A percentile compares a stretch with the other conserved stretches of the same genome.
Evolutionary conservation across 441 rosid species (phyloP).

Genomic region (Erodium moschatum): DNA sequence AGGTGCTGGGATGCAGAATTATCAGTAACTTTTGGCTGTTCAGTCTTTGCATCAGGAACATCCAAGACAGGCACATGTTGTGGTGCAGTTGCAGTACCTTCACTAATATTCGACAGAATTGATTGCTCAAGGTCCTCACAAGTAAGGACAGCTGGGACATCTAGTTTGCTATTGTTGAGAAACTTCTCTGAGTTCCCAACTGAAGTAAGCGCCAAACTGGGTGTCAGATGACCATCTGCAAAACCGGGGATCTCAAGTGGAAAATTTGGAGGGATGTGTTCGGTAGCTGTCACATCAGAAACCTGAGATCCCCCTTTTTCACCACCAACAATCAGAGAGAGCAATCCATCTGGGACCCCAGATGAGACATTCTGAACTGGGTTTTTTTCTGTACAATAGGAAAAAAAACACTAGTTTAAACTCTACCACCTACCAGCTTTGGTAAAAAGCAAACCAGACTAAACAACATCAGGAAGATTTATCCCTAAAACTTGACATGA

Average conservation of each 20-base stretch:
- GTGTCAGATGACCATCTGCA: slow-evolving; percentile 26
- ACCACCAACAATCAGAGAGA: slow-evolving; percentile 75
- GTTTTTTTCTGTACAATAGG: slow-evolving; percentile 51
- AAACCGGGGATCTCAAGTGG: slow-evolving; percentile 36
- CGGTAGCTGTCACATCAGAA: slow-evolving; percentile 33
- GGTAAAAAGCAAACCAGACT: not conserved
- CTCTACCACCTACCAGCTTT: slow-evolving; percentile 3
- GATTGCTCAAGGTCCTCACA: slow-evolving; percentile 99
- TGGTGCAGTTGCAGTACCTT: slow-evolving; percentile 31
- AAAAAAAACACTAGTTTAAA: slow-evolving; percentile 9
- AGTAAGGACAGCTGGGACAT: slow-evolving; percentile 69
- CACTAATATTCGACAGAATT: slow-evolving; percentile 58
- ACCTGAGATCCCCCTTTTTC: slow-evolving; percentile 43
- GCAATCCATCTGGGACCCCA: slow-evolving; percentile 46
- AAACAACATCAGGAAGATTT: slow-evolving; percentile 4
- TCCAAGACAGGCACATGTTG: slow-evolving; percentile 31
- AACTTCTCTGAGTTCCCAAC: slow-evolving; percentile 30
- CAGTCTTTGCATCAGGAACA: slow-evolving; percentile 29
- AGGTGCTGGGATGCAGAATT: slow-evolving; percentile 76
- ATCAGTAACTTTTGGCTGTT: slow-evolving; percentile 42
- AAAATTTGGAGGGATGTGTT: slow-evolving; percentile 26
- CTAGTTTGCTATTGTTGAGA: slow-evolving; percentile 28
- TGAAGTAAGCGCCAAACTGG: slow-evolving; percentile 20
- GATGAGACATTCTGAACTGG: slow-evolving; percentile 37
- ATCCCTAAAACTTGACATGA: slow-evolving; percentile 15